A percentile compares a stretch with the other conserved stretches of the same genome.
phyloP scores from a whole-genome alignment of 257 asterid species.

The Galeopsis tetrahit region DNA sequence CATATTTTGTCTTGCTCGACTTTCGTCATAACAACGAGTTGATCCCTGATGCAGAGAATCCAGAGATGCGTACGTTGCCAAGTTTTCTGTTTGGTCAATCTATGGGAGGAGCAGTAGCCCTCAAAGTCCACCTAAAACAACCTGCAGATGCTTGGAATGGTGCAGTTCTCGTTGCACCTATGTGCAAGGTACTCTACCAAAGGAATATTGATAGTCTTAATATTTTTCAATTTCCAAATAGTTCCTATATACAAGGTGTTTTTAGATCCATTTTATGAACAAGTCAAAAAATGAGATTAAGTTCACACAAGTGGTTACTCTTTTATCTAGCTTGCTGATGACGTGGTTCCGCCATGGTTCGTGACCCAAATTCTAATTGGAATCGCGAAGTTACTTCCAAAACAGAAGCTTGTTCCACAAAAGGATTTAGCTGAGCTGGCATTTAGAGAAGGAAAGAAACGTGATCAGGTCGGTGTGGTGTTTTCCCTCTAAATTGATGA shows the following conservation, averaged over 20 bases:
- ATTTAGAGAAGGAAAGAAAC: constrained; percentile 69
- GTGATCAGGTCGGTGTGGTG: constrained; percentile 49
- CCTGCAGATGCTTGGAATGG: constrained; percentile 72
- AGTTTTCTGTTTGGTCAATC: constrained; percentile 88
- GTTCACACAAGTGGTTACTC: no score
- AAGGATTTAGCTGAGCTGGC: constrained; percentile 77
- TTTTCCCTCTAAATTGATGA: constrained; percentile 24
- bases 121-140: constrained; percentile 88
- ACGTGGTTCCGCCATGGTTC: constrained; percentile 79
- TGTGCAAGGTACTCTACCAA: constrained; percentile 77
- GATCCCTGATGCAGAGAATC: constrained; percentile 56
- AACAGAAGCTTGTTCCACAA: constrained; percentile 76
- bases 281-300: no score
- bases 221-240: no score
- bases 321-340: constrained; percentile 73
- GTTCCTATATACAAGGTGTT: no score
- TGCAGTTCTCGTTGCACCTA: constrained; percentile 87
- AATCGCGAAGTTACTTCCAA: constrained; percentile 75
- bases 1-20: no score
- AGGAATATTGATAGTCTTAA: no score
- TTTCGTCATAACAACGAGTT: background rate
- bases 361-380: constrained; percentile 69
- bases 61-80: constrained; percentile 52
- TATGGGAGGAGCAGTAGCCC: constrained; percentile 95
- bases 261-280: no score